phyloP scores from a whole-genome alignment of 2,329 filamentous ascomycete genomes.

The Pseudopyrenochaeta lycopersici region DNA sequence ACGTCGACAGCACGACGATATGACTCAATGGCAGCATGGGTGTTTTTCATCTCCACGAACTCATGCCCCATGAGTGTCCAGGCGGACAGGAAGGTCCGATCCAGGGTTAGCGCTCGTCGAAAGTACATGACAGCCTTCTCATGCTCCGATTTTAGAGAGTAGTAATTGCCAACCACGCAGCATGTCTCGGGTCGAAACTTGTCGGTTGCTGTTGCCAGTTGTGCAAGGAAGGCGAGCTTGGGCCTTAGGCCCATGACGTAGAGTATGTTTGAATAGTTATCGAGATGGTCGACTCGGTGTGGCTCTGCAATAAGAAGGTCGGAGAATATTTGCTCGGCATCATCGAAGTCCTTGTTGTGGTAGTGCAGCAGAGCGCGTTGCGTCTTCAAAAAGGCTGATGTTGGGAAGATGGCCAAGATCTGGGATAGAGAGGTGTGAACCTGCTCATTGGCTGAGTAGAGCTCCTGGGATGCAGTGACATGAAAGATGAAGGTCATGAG shows the following conservation, averaged over 20 bases:
- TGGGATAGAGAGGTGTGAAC: constrained; percentile 79
- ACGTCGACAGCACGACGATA: constrained; percentile 95
- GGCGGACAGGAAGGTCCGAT: constrained; percentile 88
- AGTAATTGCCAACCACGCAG: constrained; percentile 97
- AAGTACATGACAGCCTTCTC: constrained; percentile 99
- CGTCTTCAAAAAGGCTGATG: constrained; percentile 87
- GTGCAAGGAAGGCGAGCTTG: constrained; percentile 90
- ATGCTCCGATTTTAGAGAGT: constrained; percentile 90
- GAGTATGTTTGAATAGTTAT: constrained; percentile 96
- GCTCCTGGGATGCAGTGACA: constrained; percentile 86
- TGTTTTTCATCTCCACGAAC: constrained; percentile 98
- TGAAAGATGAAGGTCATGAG: constrained; percentile 96
- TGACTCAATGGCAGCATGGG: constrained; percentile 95
- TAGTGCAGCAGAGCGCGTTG: constrained; percentile 89
- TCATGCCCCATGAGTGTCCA: constrained; percentile 99
- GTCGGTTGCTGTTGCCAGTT: constrained; percentile 89
- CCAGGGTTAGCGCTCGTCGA: constrained; percentile 86
- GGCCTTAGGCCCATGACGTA: constrained; percentile 90
- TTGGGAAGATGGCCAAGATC: constrained; percentile 84
- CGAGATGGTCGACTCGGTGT: constrained; percentile 83
- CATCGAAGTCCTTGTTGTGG: constrained; percentile 81
- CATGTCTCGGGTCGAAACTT: constrained; percentile 97
- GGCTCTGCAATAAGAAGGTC: constrained; percentile 75
- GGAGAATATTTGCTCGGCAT: constrained; percentile 69
- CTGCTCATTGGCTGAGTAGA: constrained; percentile 83